Base-by-base conservation (phyloP, 2,329 filamentous ascomycete species). In the Alternaria rosae region DNA sequence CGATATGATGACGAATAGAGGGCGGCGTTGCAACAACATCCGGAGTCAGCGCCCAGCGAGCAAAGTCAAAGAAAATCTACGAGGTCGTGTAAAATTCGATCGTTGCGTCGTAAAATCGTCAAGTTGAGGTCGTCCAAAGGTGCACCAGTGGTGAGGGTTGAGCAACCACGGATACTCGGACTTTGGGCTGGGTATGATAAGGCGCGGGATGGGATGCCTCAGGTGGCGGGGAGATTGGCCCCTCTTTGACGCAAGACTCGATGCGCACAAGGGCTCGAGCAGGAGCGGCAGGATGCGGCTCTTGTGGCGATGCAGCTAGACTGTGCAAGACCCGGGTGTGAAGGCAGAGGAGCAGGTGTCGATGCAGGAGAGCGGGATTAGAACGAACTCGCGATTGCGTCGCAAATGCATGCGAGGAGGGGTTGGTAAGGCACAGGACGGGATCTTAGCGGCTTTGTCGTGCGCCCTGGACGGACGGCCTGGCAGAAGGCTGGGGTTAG, bases 1-100 rank as follows among this genome's bases (percentile, higher is more conserved):
- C 72, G 66, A 66, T 67, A 68, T 75, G 75, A 76, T 75, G 74
- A 76, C 73, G 72, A 72, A 72, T 70, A 64, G 69, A 69, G 70
- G 62, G 65, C 70, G 67, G 66, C 70, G 68, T 67, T 71, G 76
- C 69, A 70, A 70, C 70, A 74, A 77, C 76, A 78, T 79, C 62
- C 76, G 74, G 70, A 71, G 59, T 54, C 66, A 62, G 69, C 62
- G 64, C 62, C 66, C 59, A 64, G 65, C 41, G 50, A 58, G 59
- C 51, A 35, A 55, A 45, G 61, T 48, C 50, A 57, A 52, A 61
- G 44, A 61, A 64, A 54, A 43, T 55, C 28, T 54, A 53, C 35
- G 35, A 41, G 25, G 59, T 50, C 41, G 43, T n/a, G 53, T 57
- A 23, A 23, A 54, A 30, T 13, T 43, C 38, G 44, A 51, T 50